Evolutionary conservation across 2,329 filamentous ascomycete species (phyloP).

Genomic region (Colletotrichum siamense): DNA sequence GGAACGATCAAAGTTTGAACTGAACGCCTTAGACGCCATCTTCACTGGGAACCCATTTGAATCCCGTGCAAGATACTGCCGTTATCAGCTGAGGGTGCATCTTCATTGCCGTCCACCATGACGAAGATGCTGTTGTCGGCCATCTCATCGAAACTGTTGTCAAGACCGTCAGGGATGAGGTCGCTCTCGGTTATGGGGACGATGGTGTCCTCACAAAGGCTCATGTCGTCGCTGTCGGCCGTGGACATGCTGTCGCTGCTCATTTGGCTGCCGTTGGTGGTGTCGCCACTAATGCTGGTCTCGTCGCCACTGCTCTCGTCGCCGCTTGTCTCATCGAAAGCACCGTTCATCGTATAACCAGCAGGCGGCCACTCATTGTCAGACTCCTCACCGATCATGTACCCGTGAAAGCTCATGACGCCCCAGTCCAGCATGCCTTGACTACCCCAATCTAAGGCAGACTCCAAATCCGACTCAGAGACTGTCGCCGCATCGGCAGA

Average conservation of each 20-base stretch:
- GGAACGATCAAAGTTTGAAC: not conserved
- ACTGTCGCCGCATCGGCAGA: not conserved
- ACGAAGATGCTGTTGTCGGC: not conserved
- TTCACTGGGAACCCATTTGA: not conserved
- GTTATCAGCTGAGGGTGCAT: conserved; percentile 2
- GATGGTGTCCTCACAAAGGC: not conserved
- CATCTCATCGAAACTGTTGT: not conserved
- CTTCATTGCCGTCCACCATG: not conserved
- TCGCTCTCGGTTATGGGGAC: not conserved
- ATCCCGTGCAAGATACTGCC: not conserved
- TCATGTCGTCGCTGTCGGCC: not conserved
- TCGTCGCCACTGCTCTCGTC: not conserved
- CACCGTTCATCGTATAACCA: not conserved
- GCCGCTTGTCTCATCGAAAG: not conserved
- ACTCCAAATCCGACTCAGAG: not conserved
- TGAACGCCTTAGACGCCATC: not conserved
- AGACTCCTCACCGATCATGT: not conserved
- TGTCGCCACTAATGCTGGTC: not conserved
- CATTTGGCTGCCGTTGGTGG: not conserved
- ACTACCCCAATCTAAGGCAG: not conserved
- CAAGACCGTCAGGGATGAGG: not conserved
- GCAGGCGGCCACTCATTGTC: not conserved
- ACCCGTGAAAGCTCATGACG: not conserved
- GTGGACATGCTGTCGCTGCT: not conserved
- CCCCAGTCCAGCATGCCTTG: not conserved